Percentiles rank a stretch among this genome's conserved stretches.
These are phyloP conservation scores for Phialemoniopsis sp. DNA, from an alignment of 2,329 filamentous ascomycete genomes.

Conservation along the genomic window DNA sequence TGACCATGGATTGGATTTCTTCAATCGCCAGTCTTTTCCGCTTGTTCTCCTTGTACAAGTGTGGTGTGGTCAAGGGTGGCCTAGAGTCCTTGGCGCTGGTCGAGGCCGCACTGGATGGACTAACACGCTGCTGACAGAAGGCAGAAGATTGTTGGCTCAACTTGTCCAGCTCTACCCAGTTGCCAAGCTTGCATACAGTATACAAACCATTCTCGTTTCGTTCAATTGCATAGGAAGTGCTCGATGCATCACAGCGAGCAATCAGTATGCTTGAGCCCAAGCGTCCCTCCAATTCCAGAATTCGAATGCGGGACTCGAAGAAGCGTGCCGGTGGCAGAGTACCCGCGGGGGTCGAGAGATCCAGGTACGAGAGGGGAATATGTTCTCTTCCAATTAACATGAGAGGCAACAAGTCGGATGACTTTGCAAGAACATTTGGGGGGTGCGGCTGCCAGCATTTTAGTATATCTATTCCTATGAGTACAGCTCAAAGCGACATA, in stretches of 20 bases:
- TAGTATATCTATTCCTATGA: no score
- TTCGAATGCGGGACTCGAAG: conserved; percentile 59
- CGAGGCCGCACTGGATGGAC: conserved; percentile 11
- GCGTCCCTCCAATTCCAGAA: conserved; percentile 60
- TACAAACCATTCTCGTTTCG: conserved; percentile 58
- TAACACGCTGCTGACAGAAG: conserved; percentile 26
- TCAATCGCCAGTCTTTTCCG: conserved; percentile 58
- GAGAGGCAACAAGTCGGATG: conserved; percentile 53
- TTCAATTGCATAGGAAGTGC: conserved; percentile 60
- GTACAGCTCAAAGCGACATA: conserved; percentile 18
- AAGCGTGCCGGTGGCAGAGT: conserved; percentile 44
- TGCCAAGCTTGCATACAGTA: conserved; percentile 62
- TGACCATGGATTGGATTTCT: conserved; percentile 57
- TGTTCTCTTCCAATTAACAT: conserved; percentile 59
- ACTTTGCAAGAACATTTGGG: conserved; percentile 44
- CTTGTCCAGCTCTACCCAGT: conserved; percentile 58
- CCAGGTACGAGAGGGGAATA: conserved; percentile 58
- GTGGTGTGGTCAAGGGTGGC: conserved; percentile 33
- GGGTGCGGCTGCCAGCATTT: conserved; percentile 45
- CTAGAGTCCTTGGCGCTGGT: conserved; percentile 7
- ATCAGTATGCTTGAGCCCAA: conserved; percentile 57
- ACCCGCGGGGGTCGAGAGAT: conserved; percentile 45
- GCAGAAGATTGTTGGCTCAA: conserved; percentile 47
- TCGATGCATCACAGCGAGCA: conserved; percentile 52
- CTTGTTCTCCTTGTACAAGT: conserved; percentile 44